A percentile compares a stretch with the other conserved stretches of the same genome.
These are phyloP conservation scores for Clavispora vitiphila DNA, from an alignment of 805 yeast genomes.

Conservation along the genomic window DNA sequence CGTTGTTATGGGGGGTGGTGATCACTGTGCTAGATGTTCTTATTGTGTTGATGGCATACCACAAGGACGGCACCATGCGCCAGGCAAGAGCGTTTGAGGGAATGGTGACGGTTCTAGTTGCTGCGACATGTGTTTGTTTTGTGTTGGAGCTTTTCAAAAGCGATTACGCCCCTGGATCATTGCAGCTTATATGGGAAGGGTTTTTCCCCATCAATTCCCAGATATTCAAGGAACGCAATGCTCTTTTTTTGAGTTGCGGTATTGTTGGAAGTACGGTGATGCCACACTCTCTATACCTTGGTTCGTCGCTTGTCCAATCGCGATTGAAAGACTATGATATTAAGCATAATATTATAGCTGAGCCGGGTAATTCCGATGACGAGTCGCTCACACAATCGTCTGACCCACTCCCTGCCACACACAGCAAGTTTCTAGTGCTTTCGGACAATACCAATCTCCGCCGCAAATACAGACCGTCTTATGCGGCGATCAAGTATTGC, in stretches of 20 bases:
- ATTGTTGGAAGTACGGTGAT: slow-evolving; percentile 45
- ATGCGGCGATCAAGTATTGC: slow-evolving; percentile 37
- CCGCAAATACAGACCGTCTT: slow-evolving; percentile 36
- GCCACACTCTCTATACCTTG: slow-evolving; percentile 43
- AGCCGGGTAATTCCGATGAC: slow-evolving; percentile 3
- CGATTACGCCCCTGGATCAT: slow-evolving; percentile 47
- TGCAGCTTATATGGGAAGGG: slow-evolving; percentile 53
- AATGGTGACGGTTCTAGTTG: slow-evolving; percentile 66
- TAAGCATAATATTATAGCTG: slow-evolving; percentile 22
- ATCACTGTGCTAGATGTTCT: slow-evolving; percentile 80
- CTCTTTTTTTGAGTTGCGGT: slow-evolving; percentile 40
- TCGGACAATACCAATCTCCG: slow-evolving; percentile 28
- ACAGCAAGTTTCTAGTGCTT: slow-evolving; percentile 16
- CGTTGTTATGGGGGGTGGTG: slow-evolving; percentile 69
- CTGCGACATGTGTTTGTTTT: slow-evolving; percentile 73
- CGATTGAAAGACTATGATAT: slow-evolving; percentile 39
- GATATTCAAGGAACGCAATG: slow-evolving; percentile 31
- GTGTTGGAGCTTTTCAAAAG: slow-evolving; percentile 58
- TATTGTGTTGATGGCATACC: slow-evolving; percentile 71
- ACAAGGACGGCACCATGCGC: slow-evolving; percentile 66
- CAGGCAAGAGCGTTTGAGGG: slow-evolving; percentile 74
- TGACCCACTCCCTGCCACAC: slow-evolving; percentile 14
- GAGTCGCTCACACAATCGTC: slow-evolving; percentile 1
- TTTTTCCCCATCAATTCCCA: slow-evolving; percentile 52
- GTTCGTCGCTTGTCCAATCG: slow-evolving; percentile 41